phyloP scores from a whole-genome alignment of 352 stramenopile genomes.

The Phytophthora pini region DNA sequence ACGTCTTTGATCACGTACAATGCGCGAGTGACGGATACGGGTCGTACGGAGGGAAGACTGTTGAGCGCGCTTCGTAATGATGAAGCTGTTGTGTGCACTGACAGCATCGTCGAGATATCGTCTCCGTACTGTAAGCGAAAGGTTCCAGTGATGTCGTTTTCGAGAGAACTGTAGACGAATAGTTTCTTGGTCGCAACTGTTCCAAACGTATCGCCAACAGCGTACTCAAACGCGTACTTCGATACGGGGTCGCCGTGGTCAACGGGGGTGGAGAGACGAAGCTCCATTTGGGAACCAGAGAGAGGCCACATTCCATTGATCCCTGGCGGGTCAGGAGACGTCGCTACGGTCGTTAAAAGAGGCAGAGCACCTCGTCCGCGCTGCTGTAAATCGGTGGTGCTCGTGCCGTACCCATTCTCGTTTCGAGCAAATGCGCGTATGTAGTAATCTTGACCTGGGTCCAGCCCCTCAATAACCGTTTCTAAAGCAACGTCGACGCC shows the following conservation, averaged over 20 bases:
- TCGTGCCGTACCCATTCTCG: constrained; percentile 66
- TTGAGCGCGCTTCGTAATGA: constrained; percentile 45
- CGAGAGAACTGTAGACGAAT: constrained; percentile 45
- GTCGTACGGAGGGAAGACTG: constrained; percentile 54
- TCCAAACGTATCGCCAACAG: constrained; percentile 56
- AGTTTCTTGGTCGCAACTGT: constrained; percentile 55
- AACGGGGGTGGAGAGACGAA: constrained; percentile 37
- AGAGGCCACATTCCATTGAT: constrained; percentile 51
- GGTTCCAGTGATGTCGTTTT: constrained; percentile 67
- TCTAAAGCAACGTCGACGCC: constrained; percentile 72
- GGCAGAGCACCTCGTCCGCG: constrained; percentile 62
- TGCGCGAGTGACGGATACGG: constrained; percentile 52
- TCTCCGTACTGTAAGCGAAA: constrained; percentile 78
- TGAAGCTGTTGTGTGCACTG: constrained; percentile 55
- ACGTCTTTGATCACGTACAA: constrained; percentile 58
- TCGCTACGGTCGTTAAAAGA: constrained; percentile 46
- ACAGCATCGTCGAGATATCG: constrained; percentile 49
- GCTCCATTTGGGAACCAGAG: constrained; percentile 62
- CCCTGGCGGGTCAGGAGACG: constrained; percentile 39
- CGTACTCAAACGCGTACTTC: constrained; percentile 72
- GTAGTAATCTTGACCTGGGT: constrained; percentile 56
- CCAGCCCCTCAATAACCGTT: constrained; percentile 60
- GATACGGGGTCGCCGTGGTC: constrained; percentile 42
- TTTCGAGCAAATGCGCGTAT: constrained; percentile 73
- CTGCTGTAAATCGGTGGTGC: constrained; percentile 66